Percentiles rank a stretch among this genome's conserved stretches.
Conservation (phyloP, 352 stramenopile species). For the Phytophthora constricta region DNA sequence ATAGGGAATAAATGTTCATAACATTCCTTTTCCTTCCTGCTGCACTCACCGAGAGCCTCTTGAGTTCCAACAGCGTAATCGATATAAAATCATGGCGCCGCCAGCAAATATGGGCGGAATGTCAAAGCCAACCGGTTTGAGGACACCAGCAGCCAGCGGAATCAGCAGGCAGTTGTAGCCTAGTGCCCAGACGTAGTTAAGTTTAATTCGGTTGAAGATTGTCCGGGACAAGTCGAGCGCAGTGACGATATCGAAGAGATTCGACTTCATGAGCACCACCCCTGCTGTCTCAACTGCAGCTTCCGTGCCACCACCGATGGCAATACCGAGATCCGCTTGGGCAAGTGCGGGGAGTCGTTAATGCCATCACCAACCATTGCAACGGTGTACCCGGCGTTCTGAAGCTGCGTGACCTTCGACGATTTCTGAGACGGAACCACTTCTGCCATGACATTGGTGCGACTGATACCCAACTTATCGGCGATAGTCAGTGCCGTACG, state of each 20-base stretch:
- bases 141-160: constrained; percentile 94
- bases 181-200: constrained; percentile 98
- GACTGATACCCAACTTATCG: constrained; percentile 88
- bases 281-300: constrained; percentile 97
- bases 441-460: constrained; percentile 91
- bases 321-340: constrained; percentile 96
- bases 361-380: constrained; percentile 98
- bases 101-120: constrained; percentile 96
- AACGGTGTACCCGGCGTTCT: constrained; percentile 83
- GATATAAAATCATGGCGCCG: constrained; percentile 96
- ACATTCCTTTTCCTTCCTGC: too few relatives aligned
- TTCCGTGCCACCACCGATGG: constrained; percentile 94
- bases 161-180: constrained; percentile 98
- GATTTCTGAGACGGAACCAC: constrained; percentile 95
- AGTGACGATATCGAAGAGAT: constrained; percentile 92
- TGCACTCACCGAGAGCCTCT: too few relatives aligned
- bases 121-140: constrained; percentile 93
- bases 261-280: constrained; percentile 91
- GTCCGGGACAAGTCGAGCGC: constrained; percentile 94
- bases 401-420: constrained; percentile 89
- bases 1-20: too few relatives aligned
- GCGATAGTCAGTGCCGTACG: constrained; percentile 93
- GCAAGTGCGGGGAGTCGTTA: constrained; percentile 98
- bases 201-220: constrained; percentile 95
- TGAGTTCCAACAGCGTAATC: too few relatives aligned